Conservation (phyloP, 352 stramenopile genomes). For the Thalassiosira allenii region DNA sequence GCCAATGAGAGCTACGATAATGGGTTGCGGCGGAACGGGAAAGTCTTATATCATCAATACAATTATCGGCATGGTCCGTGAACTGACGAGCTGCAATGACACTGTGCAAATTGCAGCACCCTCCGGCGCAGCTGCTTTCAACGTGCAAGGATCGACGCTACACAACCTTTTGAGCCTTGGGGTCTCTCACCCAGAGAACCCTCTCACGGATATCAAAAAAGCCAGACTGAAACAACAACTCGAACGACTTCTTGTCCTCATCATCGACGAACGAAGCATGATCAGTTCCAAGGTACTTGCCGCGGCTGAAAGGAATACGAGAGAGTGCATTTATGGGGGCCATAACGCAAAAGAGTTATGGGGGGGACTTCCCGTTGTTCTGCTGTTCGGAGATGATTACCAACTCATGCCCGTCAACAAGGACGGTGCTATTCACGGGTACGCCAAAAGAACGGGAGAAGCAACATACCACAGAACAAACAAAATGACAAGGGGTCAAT, state of each 20-base stretch:
- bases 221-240: not conserved
- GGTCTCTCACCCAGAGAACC: not conserved
- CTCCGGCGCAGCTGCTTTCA: conserved; percentile 26
- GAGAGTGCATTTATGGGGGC: conserved; percentile 12
- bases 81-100: conserved; percentile 9
- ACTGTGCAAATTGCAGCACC: conserved; percentile 22
- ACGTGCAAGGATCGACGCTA: conserved; percentile 33
- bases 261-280: conserved; percentile 37
- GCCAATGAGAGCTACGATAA: conserved; percentile 30
- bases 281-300: conserved; percentile 9
- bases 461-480: not conserved
- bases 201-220: not conserved
- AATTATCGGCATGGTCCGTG: conserved; percentile 10
- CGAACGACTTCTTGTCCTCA: conserved; percentile 8
- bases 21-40: conserved; percentile 19
- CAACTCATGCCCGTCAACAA: conserved; percentile 28
- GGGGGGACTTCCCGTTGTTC: conserved; percentile 26
- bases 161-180: conserved; percentile 4
- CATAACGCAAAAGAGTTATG: conserved; percentile 10
- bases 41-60: conserved; percentile 47
- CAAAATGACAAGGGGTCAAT: conserved; percentile 6
- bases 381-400: conserved; percentile 42
- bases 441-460: not conserved
- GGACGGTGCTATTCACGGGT: conserved; percentile 30
- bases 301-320: conserved; percentile 8